These are phyloP conservation scores for Fusarium haematococcum DNA, from an alignment of 2,329 filamentous ascomycete genomes.

Conservation along the genomic window DNA sequence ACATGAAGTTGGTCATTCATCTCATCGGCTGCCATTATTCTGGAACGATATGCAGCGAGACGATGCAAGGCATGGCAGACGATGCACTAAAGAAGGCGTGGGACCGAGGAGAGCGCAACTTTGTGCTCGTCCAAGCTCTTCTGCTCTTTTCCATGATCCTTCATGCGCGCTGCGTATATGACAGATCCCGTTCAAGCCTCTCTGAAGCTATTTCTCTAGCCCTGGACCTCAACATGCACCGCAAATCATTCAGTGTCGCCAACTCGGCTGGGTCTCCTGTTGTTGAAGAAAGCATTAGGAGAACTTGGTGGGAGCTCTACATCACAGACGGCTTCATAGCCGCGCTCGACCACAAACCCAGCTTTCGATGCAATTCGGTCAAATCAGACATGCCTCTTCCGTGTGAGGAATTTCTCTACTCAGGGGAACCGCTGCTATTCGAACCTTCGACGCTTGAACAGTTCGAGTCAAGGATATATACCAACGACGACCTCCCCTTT, in stretches of 20 bases:
- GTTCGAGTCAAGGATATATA: not conserved
- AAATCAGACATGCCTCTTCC: not conserved
- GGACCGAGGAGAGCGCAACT: not conserved
- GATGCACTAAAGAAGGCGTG: constrained; percentile 4
- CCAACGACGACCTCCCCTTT: not conserved
- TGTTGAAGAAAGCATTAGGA: not conserved
- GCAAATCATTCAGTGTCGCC: not conserved
- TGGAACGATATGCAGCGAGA: constrained; percentile 11
- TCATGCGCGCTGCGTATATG: not conserved
- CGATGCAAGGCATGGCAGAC: constrained; percentile 1
- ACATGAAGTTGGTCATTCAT: constrained; percentile 8
- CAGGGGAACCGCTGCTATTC: not conserved
- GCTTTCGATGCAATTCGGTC: not conserved
- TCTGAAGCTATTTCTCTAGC: not conserved
- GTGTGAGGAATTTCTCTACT: not conserved
- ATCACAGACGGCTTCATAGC: not conserved
- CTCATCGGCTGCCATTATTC: constrained; percentile 16
- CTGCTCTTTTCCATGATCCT: constrained; percentile 2
- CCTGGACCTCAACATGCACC: not conserved
- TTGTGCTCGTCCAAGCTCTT: not conserved
- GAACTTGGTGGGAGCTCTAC: constrained; percentile 3
- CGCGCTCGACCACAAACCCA: not conserved
- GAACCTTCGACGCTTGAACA: not conserved
- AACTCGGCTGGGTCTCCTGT: not conserved
- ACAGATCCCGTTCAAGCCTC: not conserved